A percentile compares a stretch with the other conserved stretches of the same genome.
phyloP scores from a whole-genome alignment of 192 early-diverging fungal genomes.

The Mortierella alpina region DNA sequence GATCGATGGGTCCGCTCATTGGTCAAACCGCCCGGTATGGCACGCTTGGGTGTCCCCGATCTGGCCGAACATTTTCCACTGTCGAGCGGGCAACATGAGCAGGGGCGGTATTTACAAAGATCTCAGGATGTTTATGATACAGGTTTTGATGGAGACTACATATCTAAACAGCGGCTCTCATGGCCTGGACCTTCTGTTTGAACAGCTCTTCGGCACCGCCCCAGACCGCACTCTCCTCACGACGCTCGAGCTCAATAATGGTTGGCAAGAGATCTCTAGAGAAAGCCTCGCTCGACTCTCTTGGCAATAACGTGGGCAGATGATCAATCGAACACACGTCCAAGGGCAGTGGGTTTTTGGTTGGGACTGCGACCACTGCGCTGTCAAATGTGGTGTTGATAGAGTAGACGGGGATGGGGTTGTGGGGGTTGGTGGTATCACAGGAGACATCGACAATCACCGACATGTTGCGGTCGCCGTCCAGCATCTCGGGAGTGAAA shows the following conservation, averaged over 20 bases:
- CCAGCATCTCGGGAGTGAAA: conserved; percentile 84
- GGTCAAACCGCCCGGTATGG: too few species aligned
- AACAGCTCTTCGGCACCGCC: conserved; percentile 85
- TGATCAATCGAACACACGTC: conserved; percentile 98
- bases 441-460: conserved; percentile 95
- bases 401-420: conserved; percentile 96
- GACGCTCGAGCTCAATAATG: conserved; percentile 76
- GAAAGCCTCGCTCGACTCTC: conserved; percentile 92
- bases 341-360: conserved; percentile 72
- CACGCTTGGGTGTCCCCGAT: too few species aligned
- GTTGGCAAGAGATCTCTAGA: conserved; percentile 86
- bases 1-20: too few species aligned
- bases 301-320: conserved; percentile 92
- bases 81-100: too few species aligned
- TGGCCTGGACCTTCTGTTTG: conserved; percentile 72
- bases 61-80: too few species aligned
- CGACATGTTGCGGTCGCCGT: conserved; percentile 75
- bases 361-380: conserved; percentile 78
- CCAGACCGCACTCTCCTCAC: conserved; percentile 81
- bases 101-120: too few species aligned
- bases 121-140: too few species aligned
- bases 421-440: conserved; percentile 97
- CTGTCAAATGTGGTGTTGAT: conserved; percentile 95
- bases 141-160: too few species aligned
- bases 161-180: conserved; percentile 1